Evolutionary conservation across 1,284 basidiomycete species (phyloP).

Genomic region (Trichosporon ovoides): DNA sequence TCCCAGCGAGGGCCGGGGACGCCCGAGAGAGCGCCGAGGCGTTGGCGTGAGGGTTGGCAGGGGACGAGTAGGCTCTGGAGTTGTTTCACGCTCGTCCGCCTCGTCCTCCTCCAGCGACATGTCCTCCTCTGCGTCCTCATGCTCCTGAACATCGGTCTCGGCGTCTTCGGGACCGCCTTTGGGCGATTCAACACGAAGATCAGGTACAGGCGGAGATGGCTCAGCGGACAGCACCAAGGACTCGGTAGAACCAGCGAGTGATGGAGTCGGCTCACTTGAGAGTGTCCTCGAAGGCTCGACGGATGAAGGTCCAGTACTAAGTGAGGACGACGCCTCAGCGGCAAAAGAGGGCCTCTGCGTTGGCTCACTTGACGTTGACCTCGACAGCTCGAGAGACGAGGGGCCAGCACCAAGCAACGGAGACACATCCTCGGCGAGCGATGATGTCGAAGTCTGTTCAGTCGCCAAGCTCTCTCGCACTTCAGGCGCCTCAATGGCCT

Average conservation of each 20-base stretch:
- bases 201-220: not conserved
- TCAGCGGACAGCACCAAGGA: not conserved
- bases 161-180: not conserved
- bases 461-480: not conserved
- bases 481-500: conserved; percentile 2
- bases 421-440: no score
- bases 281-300: no score
- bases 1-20: conserved; percentile 6
- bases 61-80: conserved; percentile 5
- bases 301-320: no score
- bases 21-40: not conserved
- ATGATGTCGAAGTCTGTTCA: no score
- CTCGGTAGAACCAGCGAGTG: not conserved
- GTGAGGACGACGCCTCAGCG: no score
- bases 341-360: no score
- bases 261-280: not conserved
- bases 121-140: conserved; percentile 5
- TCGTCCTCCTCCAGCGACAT: conserved; percentile 4
- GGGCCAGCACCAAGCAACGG: no score
- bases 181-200: not conserved
- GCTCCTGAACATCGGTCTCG: not conserved
- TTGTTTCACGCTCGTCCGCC: not conserved
- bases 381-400: no score
- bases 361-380: no score
- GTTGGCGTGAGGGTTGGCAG: conserved; percentile 9